These are phyloP conservation scores for Sistotremastrum niveocremeum DNA, from an alignment of 768 basidiomycete genomes.

Conservation along the genomic window DNA sequence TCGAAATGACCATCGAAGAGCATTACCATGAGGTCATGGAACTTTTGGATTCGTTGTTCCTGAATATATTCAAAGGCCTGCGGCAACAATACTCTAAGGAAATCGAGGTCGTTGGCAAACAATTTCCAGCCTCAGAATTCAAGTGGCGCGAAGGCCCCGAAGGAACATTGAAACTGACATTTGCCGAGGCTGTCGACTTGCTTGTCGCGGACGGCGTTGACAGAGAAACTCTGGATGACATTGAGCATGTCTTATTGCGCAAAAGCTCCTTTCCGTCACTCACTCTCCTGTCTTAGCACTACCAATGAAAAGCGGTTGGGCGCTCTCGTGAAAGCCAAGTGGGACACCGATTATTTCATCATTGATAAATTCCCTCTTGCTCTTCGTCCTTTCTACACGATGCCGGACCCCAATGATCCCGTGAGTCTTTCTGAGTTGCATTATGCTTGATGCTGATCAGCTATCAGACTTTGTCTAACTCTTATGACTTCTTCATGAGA, in stretches of 20 bases:
- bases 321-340: slow-evolving; percentile 78
- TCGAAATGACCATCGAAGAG: slow-evolving; percentile 98
- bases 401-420: slow-evolving; percentile 89
- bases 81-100: slow-evolving; percentile 66
- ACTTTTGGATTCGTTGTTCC: slow-evolving; percentile 74
- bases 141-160: slow-evolving; percentile 86
- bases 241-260: slow-evolving; percentile 42
- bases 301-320: slow-evolving; percentile 93
- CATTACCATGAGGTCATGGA: slow-evolving; percentile 98
- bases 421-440: slow-evolving; percentile 30
- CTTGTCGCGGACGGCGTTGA: slow-evolving; percentile 77
- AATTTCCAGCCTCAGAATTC: slow-evolving; percentile 94
- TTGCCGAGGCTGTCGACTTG: slow-evolving; percentile 78
- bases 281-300: slow-evolving; percentile 40
- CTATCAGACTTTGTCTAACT: slow-evolving; percentile 76
- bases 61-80: slow-evolving; percentile 76
- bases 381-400: slow-evolving; percentile 97
- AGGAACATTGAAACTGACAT: slow-evolving; percentile 74
- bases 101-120: slow-evolving; percentile 66
- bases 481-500: slow-evolving; percentile 99
- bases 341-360: slow-evolving; percentile 97
- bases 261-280: not conserved
- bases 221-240: slow-evolving; percentile 72
- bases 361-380: slow-evolving; percentile 97
- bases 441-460: slow-evolving; percentile 1